phyloP scores from a whole-genome alignment of 805 yeast genomes.

The Komagataella populi region DNA sequence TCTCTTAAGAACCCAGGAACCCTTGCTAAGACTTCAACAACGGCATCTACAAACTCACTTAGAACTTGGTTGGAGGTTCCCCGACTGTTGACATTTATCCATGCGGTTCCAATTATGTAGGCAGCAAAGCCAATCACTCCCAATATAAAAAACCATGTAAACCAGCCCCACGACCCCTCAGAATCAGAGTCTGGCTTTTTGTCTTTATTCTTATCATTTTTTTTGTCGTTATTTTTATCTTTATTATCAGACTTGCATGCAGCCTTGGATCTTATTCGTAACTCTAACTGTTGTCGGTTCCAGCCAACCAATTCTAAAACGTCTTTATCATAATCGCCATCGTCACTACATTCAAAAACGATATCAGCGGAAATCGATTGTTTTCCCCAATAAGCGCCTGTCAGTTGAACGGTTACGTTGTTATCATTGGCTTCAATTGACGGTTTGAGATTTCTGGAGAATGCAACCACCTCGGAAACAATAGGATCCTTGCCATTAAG shows the following conservation, averaged over 20 bases:
- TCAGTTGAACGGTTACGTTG: conserved; percentile 24
- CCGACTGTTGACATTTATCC: conserved; percentile 62
- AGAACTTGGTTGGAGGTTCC: conserved; percentile 59
- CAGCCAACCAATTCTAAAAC: conserved; percentile 20
- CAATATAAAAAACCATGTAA: conserved; percentile 70
- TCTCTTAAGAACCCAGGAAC: conserved; percentile 59
- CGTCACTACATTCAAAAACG: conserved; percentile 29
- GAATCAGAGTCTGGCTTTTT: conserved; percentile 17
- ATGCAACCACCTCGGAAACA: conserved; percentile 50
- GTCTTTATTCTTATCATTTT: conserved; percentile 12
- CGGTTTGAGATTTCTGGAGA: conserved; percentile 27
- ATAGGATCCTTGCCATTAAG: conserved; percentile 34
- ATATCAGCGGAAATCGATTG: conserved; percentile 31
- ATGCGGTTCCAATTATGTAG: conserved; percentile 61
- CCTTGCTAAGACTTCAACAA: conserved; percentile 40
- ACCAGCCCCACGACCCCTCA: conserved; percentile 56
- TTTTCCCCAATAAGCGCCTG: conserved; percentile 64
- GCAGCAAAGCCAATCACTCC: conserved; percentile 56
- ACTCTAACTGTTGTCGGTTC: conserved; percentile 20
- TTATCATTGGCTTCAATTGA: conserved; percentile 15
- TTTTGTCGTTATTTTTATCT: conserved; percentile 18
- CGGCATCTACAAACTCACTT: conserved; percentile 59
- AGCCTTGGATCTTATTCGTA: conserved; percentile 19
- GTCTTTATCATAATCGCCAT: conserved; percentile 10
- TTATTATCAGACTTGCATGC: conserved; percentile 21